Percentiles rank a stretch among this genome's conserved stretches.
Conservation (phyloP, 371 early-diverging fungal species). For the Mortierella polycephala region DNA sequence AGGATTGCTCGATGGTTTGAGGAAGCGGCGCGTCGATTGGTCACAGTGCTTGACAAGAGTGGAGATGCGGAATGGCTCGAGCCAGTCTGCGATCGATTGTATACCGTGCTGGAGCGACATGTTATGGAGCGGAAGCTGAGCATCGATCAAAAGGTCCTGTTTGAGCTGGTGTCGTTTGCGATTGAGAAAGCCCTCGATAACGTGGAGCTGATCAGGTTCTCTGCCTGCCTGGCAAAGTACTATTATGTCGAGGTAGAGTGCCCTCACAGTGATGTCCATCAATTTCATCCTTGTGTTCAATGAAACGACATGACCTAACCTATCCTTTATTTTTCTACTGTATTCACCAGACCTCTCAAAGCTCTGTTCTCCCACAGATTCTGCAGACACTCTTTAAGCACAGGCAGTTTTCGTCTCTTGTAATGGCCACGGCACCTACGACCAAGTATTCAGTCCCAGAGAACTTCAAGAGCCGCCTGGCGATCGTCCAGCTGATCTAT, state of each 20-base stretch:
- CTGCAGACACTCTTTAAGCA: constrained; percentile 54
- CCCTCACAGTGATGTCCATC: background rate
- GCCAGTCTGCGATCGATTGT: constrained; percentile 40
- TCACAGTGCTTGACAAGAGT: constrained; percentile 25
- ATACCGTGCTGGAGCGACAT: constrained; percentile 31
- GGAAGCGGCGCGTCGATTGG: constrained; percentile 26
- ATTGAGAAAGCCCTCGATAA: constrained; percentile 53
- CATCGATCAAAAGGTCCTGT: constrained; percentile 50
- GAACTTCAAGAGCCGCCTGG: constrained; percentile 55
- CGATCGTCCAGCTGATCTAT: constrained; percentile 61
- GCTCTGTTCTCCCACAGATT: constrained; percentile 46
- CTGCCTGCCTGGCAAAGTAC: constrained; percentile 36
- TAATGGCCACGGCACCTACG: constrained; percentile 47
- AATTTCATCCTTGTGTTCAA: too few relatives aligned
- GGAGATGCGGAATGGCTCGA: constrained; percentile 53
- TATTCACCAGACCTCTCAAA: constrained; percentile 30
- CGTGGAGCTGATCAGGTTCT: constrained; percentile 41
- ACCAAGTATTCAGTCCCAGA: constrained; percentile 37
- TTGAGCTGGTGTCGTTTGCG: constrained; percentile 51
- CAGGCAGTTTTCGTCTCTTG: constrained; percentile 34
- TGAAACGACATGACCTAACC: too few relatives aligned
- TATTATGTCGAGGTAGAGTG: constrained; percentile 39
- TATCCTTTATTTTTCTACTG: background rate
- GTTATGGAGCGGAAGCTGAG: constrained; percentile 42
- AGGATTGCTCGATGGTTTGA: constrained; percentile 49